Evolutionary conservation across 164 flowering plant species (phyloP).

Genomic region (Houttuynia cordata): DNA sequence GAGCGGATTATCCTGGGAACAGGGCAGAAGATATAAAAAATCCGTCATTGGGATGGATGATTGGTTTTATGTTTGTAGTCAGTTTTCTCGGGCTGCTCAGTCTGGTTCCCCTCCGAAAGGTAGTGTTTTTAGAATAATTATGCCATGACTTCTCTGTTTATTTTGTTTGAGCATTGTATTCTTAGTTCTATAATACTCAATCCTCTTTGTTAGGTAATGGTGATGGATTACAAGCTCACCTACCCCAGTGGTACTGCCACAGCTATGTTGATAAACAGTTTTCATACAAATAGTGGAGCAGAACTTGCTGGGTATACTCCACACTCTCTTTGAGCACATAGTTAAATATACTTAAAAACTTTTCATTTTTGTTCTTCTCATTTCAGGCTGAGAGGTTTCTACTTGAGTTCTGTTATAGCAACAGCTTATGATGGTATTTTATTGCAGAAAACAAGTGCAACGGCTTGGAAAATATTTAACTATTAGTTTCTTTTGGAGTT

Average conservation of each 20-base stretch:
- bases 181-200: not conserved
- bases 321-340: not conserved
- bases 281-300: slow-evolving; percentile 87
- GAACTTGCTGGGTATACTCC: slow-evolving; percentile 50
- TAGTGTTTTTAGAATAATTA: slow-evolving; percentile 9
- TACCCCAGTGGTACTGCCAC: slow-evolving; percentile 99
- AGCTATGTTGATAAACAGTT: slow-evolving; percentile 92
- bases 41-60: slow-evolving; percentile 90
- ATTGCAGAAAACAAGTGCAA: slow-evolving; percentile 76
- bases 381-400: not conserved
- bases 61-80: slow-evolving; percentile 80
- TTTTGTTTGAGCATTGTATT: not conserved
- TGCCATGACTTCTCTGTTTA: not conserved
- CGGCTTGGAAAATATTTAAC: slow-evolving; percentile 87
- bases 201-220: slow-evolving; percentile 54
- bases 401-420: not conserved
- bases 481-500: slow-evolving; percentile 81
- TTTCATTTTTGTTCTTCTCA: not conserved
- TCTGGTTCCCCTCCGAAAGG: slow-evolving; percentile 96
- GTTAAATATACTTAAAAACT: not conserved
- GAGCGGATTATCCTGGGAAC: slow-evolving; percentile 82
- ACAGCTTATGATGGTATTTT: slow-evolving; percentile 1
- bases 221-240: slow-evolving; percentile 86
- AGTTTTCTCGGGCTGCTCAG: slow-evolving; percentile 93
- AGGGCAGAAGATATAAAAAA: slow-evolving; percentile 79